Evolutionary conservation across 2,329 filamentous ascomycete species (phyloP), one percentile per base, ranked within the genome.

Genomic region (Calycina marina): DNA sequence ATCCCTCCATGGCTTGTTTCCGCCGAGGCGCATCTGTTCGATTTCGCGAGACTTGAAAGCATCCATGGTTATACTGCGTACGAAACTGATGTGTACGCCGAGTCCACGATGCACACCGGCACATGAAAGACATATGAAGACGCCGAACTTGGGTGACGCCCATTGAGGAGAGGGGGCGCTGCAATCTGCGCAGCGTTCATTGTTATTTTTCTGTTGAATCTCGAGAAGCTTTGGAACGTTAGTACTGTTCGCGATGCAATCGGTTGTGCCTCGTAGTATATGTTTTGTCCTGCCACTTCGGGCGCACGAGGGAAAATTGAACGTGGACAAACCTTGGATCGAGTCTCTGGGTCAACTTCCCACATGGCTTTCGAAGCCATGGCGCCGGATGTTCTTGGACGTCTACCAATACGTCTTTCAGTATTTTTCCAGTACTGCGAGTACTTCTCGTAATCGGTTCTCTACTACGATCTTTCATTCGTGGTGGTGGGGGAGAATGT

Each of bases 301-400:
- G n/a, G n/a, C n/a, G n/a, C n/a, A n/a, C n/a, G n/a, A n/a, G n/a
- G n/a, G n/a, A n/a, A n/a, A n/a, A n/a, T n/a, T n/a, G n/a, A n/a
- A n/a, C n/a, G n/a, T n/a, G n/a, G n/a, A 32, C 54, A 48, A 62
- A 92, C 86, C 74, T 96, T 96, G 53, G 80, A 84, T 60, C 84
- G 75, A 40, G 88, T 96, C 66, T 96, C 88, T 30, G 90, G 90
- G 59, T 98, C 90, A 45, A 98, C 85, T 63, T 98, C 90, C 90
- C 90, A 98, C 80, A 93, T 88, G 46, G 68, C 72, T 61, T 86
- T 88, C 52, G 72, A 66, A 45, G 71, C 62, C 71, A 75, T 53
- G 10, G 6, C 46, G 36, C 30, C 17, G 14, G 8, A 6, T 12
- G n/a, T n/a, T n/a, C n/a, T n/a, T n/a, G n/a, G n/a, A n/a, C n/a